phyloP scores from a whole-genome alignment of 176 grass and related monocot genomes.

The Hsuehochloa calcarea region DNA sequence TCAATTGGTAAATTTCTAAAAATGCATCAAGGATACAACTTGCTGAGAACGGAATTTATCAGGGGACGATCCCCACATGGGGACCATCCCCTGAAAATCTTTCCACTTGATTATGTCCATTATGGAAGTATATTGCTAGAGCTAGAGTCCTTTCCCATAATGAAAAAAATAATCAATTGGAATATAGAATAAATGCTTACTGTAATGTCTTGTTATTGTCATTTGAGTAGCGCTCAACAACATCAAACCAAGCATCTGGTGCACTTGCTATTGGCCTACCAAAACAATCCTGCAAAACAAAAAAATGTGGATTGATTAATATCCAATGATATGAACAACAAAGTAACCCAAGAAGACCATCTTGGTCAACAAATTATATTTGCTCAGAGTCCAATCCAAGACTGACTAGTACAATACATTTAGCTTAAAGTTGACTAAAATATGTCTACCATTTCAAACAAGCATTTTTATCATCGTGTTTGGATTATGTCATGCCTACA shows the following conservation, averaged over 20 bases:
- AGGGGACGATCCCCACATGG: not conserved
- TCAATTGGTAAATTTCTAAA: not conserved
- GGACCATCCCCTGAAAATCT: not conserved
- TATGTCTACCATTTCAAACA: not conserved
- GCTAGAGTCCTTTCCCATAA: not conserved
- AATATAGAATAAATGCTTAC: constrained; percentile 36
- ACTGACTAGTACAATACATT: not conserved
- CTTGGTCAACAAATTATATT: not conserved
- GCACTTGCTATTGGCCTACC: constrained; percentile 76
- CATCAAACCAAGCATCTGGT: constrained; percentile 86
- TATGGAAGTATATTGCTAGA: not conserved
- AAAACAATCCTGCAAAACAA: constrained; percentile 69
- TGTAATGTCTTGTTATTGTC: constrained; percentile 78
- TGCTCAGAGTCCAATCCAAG: not conserved
- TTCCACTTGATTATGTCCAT: not conserved
- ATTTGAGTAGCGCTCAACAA: constrained; percentile 75
- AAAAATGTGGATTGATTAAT: not conserved
- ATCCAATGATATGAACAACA: not conserved
- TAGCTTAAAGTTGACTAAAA: not conserved
- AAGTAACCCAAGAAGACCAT: not conserved
- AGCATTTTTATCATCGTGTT: not conserved
- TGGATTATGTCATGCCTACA: not conserved
- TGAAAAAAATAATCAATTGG: not conserved
- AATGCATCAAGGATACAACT: not conserved
- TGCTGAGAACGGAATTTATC: not conserved